A percentile compares a stretch with the other conserved stretches of the same genome.
These are phyloP conservation scores for Globisporangium irregulare DNA, from an alignment of 352 stramenopile genomes.

Conservation along the genomic window DNA sequence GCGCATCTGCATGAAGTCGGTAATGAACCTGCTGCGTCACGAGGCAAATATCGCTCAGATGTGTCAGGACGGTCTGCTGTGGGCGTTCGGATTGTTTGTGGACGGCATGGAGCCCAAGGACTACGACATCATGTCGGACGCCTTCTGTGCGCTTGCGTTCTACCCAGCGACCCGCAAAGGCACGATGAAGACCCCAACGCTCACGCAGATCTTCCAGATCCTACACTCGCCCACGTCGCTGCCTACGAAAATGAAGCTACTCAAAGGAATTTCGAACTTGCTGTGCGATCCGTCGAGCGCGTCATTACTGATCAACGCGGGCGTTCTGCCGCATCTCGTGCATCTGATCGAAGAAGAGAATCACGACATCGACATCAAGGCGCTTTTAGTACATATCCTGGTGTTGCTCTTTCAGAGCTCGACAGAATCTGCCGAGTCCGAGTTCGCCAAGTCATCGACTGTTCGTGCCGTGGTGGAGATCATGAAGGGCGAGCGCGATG, in stretches of 20 bases:
- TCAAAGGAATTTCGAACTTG: conserved; percentile 51
- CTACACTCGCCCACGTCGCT: conserved; percentile 15
- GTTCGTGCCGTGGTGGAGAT: conserved; percentile 21
- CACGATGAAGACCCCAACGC: conserved; percentile 37
- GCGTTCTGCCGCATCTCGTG: conserved; percentile 29
- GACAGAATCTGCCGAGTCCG: conserved; percentile 22
- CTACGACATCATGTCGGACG: conserved; percentile 61
- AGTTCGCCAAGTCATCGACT: conserved; percentile 30
- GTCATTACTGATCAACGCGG: conserved; percentile 21
- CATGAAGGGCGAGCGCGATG: conserved; percentile 20
- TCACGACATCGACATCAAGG: conserved; percentile 12
- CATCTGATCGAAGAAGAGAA: conserved; percentile 27
- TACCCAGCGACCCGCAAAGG: conserved; percentile 46
- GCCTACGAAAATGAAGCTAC: conserved; percentile 35
- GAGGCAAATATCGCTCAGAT: conserved; percentile 46
- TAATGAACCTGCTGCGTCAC: conserved; percentile 63
- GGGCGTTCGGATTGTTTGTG: conserved; percentile 64
- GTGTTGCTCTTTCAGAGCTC: conserved; percentile 33
- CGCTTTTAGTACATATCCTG: conserved; percentile 28
- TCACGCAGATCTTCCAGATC: conserved; percentile 45
- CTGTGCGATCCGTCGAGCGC: conserved; percentile 37
- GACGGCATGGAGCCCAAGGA: conserved; percentile 50
- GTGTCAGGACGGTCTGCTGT: conserved; percentile 68
- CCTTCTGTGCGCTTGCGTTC: conserved; percentile 58
- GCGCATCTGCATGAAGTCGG: conserved; percentile 64